phyloP scores from a whole-genome alignment of 306 rosid genomes.

The Rosa lucieae region DNA sequence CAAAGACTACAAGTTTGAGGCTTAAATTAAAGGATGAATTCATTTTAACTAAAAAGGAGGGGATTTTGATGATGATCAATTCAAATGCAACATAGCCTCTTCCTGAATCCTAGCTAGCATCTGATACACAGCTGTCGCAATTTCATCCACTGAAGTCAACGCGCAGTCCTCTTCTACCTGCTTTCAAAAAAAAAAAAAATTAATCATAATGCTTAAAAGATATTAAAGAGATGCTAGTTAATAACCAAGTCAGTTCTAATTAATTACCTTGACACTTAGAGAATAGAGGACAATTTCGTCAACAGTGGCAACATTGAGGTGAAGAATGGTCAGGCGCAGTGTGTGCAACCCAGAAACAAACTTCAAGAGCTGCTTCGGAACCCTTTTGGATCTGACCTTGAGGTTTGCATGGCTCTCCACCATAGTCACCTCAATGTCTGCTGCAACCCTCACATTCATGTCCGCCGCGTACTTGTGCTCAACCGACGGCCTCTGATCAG shows the following conservation, averaged over 20 bases:
- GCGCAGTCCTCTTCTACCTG: slow-evolving; percentile 90
- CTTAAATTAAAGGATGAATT: not conserved
- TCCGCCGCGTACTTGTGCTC: not conserved
- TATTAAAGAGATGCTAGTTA: not conserved
- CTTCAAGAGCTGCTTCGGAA: slow-evolving; percentile 72
- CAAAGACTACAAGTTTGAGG: not conserved
- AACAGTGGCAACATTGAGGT: slow-evolving; percentile 69
- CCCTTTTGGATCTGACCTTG: slow-evolving; percentile 65
- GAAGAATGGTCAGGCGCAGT: slow-evolving; percentile 75
- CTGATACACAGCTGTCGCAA: slow-evolving; percentile 76
- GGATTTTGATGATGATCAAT: slow-evolving; percentile 2
- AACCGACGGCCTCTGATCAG: slow-evolving; percentile 1
- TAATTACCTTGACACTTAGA: slow-evolving; percentile 70
- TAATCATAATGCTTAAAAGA: not conserved
- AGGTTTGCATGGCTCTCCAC: slow-evolving; percentile 92
- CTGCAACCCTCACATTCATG: slow-evolving; percentile 23
- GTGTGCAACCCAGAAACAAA: slow-evolving; percentile 66
- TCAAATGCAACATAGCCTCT: slow-evolving; percentile 50
- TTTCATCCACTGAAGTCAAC: slow-evolving; percentile 84
- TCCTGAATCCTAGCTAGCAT: slow-evolving; percentile 68
- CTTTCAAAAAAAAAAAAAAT: not conserved
- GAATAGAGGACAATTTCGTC: slow-evolving; percentile 63
- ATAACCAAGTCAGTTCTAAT: not conserved
- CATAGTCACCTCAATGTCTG: slow-evolving; percentile 90
- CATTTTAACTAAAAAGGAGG: not conserved